Evolutionary conservation across 1,139 yeast genomes (phyloP), one percentile per base, ranked within the genome.

Genomic region (Taphrina confusa): DNA sequence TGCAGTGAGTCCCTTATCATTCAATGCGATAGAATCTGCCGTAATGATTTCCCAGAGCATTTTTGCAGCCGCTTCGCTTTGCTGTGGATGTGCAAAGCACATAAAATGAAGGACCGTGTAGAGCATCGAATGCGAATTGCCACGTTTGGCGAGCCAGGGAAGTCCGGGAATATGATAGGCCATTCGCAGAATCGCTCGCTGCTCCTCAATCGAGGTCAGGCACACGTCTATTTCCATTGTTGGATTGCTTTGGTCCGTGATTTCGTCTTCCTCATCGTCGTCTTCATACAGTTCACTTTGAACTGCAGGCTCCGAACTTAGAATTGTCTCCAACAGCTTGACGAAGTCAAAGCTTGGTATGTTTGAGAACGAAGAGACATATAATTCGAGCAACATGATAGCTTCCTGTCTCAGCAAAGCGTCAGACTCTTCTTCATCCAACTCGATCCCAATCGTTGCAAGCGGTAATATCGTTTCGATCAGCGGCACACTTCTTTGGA

Each of bases 401-500:
- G 37, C 31, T 18, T 18, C 36, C 40, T 44, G 25, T 14, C 58
- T 47, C 6, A 54, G 51, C 8, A 54, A 27, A 3, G 16, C 28
- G 4, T 27, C 44, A 8, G 18, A 33, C 34, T 54, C 58, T 3
- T 33, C 23, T 2, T 36, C 18, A 11, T 25, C 37, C 14, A 22
- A 11, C 2, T n/a, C 23, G 25, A 44, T 27, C 12, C 8, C 8
- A n/a, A 27, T 22, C 27, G 18, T 23, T 18, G 58, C 22, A 14
- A 39, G 36, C 16, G 60, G 54, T n/a, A 46, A 30, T 4, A 62
- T 27, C 14, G 27, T 28, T 25, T 56, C 60, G 27, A 54, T 23
- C 30, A 57, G 63, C 11, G 64, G 63, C 11, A 59, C 44, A 23
- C 62, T 62, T 12, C 56, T 23, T 11, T 49, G 49, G 6, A 57